Evolutionary conservation across 495 filamentous ascomycete genomes (phyloP), one percentile per base, ranked within the genome.

Genomic region (Rostrohypoxylon terebratum): DNA sequence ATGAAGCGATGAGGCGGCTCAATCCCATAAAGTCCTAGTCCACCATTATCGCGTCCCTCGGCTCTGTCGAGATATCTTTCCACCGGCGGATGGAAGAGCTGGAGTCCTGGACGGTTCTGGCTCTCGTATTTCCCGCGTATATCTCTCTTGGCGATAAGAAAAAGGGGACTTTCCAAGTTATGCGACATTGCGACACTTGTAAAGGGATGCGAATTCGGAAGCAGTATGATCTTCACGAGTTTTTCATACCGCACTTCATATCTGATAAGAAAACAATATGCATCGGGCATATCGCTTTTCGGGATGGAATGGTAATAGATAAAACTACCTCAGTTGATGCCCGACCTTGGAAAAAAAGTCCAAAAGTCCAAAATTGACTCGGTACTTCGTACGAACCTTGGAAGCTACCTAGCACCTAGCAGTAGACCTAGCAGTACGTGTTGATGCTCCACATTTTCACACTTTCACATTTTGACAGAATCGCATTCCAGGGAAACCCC

Each of bases 41-140:
- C 50, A 45, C 28, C 21, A 28, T 45, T 50, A 63, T 55, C 47
- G 33, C 36, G 59, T 42, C 45, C 36, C 63, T 63, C 70, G 45
- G 64, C 69, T 63, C 47, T 34, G 47, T 64, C 59, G 53, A 63
- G 59, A 47, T 73, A 65, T 67, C 54, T 65, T 68, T 68, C 64
- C 58, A 57, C 59, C 59, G 50, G 47, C 20, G 10, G 23, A 34
- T n/a, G 28, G 48, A 61, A 14, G 31, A 61, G 33, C 33, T 53
- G 53, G 66, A 14, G 31, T 57, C 23, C 33, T 53, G 53, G 66
- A 45, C 31, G 59, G 55, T 65, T 73, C 70, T 59, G 57, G 57
- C 28, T 68, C 36, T 38, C 53, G 48, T 20, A 31, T 61, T 3
- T 54, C 40, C 45, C 36, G 68, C 48, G 53, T 42, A 65, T 64